Percentiles rank a stretch among this genome's conserved stretches.
Conservation (phyloP, 139 green algal species). For the Diplosphaera chodatii region DNA sequence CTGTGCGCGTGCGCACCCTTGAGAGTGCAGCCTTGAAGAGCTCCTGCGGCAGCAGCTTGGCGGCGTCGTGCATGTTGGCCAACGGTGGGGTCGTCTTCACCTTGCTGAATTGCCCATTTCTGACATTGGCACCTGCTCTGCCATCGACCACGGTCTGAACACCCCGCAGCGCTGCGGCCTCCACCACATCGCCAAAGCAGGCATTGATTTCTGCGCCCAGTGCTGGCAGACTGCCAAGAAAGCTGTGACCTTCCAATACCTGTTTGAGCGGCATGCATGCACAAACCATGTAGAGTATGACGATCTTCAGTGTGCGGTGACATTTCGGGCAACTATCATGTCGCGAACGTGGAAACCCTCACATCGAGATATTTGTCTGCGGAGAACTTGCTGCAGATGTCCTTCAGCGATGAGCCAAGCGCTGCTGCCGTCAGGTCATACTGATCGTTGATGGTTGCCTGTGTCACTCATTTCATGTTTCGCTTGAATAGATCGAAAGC, state of each 20-base stretch:
- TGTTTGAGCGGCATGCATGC: conserved; percentile 1
- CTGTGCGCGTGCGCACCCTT: no score
- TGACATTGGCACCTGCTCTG: conserved; percentile 5
- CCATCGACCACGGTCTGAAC: not conserved
- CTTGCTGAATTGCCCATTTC: conserved; percentile 25
- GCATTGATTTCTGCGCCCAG: conserved; percentile 5
- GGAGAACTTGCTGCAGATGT: conserved; percentile 24
- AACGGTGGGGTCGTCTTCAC: conserved; percentile 1
- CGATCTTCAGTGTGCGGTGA: no score
- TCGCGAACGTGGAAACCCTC: no score
- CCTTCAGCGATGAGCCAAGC: conserved; percentile 21
- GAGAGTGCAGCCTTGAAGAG: conserved; percentile 37
- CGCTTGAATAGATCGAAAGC: no score
- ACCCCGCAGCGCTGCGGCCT: not conserved
- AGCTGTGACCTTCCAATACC: conserved; percentile 35
- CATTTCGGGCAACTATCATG: no score
- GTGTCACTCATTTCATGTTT: no score
- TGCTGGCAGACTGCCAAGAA: conserved; percentile 16
- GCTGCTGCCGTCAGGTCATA: conserved; percentile 21
- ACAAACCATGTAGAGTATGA: no score
- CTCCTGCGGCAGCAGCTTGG: conserved; percentile 29
- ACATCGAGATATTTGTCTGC: conserved; percentile 23
- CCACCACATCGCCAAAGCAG: conserved; percentile 7
- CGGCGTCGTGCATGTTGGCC: conserved; percentile 23
- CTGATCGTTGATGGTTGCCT: conserved; percentile 13